phyloP scores from a whole-genome alignment of 2,329 filamentous ascomycete genomes.

The Trichoderma sp. region DNA sequence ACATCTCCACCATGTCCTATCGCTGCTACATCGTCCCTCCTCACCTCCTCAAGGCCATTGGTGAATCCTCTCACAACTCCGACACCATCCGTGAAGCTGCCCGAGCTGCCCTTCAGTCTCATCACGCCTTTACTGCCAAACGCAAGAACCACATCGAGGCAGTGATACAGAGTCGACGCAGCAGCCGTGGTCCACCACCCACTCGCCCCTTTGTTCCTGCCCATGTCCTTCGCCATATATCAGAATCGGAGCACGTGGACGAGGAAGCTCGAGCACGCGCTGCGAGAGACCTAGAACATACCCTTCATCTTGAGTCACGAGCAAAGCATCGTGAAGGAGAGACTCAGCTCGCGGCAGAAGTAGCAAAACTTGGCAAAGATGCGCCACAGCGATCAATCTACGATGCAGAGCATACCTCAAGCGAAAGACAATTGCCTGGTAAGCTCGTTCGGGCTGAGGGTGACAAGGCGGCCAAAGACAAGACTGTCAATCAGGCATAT shows the following conservation, averaged over 20 bases:
- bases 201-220: conserved; percentile 39
- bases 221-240: conserved; percentile 38
- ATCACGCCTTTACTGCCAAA: conserved; percentile 31
- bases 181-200: conserved; percentile 19
- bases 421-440: conserved; percentile 42
- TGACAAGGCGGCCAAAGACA: conserved; percentile 39
- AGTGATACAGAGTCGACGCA: conserved; percentile 34
- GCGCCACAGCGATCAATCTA: conserved; percentile 43
- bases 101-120: conserved; percentile 34
- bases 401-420: conserved; percentile 39
- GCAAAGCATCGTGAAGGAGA: conserved; percentile 23
- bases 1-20: conserved; percentile 22
- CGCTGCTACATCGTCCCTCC: conserved; percentile 46
- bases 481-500: conserved; percentile 47
- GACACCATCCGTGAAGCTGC: conserved; percentile 38
- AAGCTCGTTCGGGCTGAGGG: conserved; percentile 43
- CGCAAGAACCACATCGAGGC: conserved; percentile 37
- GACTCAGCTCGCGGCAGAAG: neutral
- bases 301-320: conserved; percentile 28
- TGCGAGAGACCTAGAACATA: conserved; percentile 39
- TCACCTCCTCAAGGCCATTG: conserved; percentile 44
- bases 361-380: conserved; percentile 23
- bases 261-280: conserved; percentile 38
- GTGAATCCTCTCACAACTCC: conserved; percentile 38
- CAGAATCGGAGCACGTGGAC: conserved; percentile 38